Evolutionary conservation across 208 protist genomes (phyloP).

Genomic region (Leishmania martiniquensis): DNA sequence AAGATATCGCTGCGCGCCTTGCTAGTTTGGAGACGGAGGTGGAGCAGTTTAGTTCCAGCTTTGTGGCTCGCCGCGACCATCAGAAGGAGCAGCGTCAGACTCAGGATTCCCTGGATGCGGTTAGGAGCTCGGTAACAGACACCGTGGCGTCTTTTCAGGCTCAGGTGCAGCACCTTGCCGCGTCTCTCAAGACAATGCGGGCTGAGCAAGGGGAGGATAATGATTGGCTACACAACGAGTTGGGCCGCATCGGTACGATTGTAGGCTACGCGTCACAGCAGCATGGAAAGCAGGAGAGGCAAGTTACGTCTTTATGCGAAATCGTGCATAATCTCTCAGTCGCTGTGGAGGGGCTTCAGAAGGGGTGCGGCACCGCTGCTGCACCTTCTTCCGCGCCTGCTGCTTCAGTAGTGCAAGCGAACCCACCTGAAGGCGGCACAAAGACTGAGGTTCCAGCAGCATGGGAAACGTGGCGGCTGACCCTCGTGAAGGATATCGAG

Average conservation of each 20-base stretch:
- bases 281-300: slow-evolving; percentile 28
- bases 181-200: slow-evolving; percentile 6
- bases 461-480: slow-evolving; percentile 18
- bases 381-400: slow-evolving; percentile 3
- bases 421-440: background rate
- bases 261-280: slow-evolving; percentile 22
- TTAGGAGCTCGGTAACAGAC: slow-evolving; percentile 1
- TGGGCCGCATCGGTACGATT: slow-evolving; percentile 16
- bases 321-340: slow-evolving; percentile 39
- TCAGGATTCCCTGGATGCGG: slow-evolving; percentile 6
- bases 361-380: background rate
- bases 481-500: slow-evolving; percentile 15
- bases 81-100: slow-evolving; percentile 14
- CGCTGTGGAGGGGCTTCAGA: slow-evolving; percentile 29
- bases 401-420: background rate
- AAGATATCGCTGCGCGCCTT: slow-evolving; percentile 18
- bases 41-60: slow-evolving; percentile 8
- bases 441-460: background rate
- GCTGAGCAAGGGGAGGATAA: slow-evolving; percentile 29
- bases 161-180: slow-evolving; percentile 12
- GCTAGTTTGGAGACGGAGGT: slow-evolving; percentile 8
- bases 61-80: slow-evolving; percentile 7
- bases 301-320: slow-evolving; percentile 32
- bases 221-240: slow-evolving; percentile 34
- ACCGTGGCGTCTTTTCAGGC: background rate